A percentile compares a stretch with the other conserved stretches of the same genome.
These are phyloP conservation scores for Pythium periplocum DNA, from an alignment of 352 stramenopile species.

Conservation along the genomic window DNA sequence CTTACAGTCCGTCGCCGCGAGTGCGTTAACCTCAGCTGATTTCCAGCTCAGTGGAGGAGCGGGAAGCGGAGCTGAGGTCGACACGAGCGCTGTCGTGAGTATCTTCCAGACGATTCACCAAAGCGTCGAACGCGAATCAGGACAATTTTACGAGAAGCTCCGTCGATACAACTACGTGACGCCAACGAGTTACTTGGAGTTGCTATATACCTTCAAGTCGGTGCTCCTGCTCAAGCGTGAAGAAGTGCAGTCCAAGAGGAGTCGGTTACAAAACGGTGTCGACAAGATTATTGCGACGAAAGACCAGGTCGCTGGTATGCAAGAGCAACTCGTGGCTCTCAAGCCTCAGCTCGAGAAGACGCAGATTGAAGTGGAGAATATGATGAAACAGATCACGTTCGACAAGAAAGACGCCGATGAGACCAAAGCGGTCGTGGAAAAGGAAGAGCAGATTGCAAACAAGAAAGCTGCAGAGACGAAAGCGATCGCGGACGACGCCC, in stretches of 20 bases:
- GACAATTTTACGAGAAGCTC: slow-evolving; percentile 85
- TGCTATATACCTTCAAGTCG: slow-evolving; percentile 91
- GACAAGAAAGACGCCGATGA: slow-evolving; percentile 91
- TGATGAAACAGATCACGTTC: slow-evolving; percentile 93
- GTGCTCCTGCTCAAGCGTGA: slow-evolving; percentile 87
- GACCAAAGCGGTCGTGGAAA: slow-evolving; percentile 87
- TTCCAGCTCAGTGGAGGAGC: slow-evolving; percentile 44
- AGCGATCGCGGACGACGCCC: slow-evolving; percentile 88
- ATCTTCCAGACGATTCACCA: slow-evolving; percentile 88
- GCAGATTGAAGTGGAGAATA: slow-evolving; percentile 89
- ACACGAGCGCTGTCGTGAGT: slow-evolving; percentile 49
- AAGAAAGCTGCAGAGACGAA: slow-evolving; percentile 91
- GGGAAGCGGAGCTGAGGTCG: slow-evolving; percentile 28
- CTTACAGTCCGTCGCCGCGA: slow-evolving; percentile 73
- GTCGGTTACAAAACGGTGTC: slow-evolving; percentile 85
- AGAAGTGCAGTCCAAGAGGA: slow-evolving; percentile 84
- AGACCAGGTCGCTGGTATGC: slow-evolving; percentile 89
- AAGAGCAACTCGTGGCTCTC: slow-evolving; percentile 89
- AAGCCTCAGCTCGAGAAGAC: slow-evolving; percentile 91
- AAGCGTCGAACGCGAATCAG: slow-evolving; percentile 77
- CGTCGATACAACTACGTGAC: slow-evolving; percentile 93
- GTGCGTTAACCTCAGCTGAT: slow-evolving; percentile 49
- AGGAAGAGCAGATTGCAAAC: slow-evolving; percentile 89
- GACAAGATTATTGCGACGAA: slow-evolving; percentile 93
- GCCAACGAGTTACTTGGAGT: slow-evolving; percentile 91